Conservation (phyloP, 1,284 basidiomycete species). For the Hymenochaete sp. region DNA sequence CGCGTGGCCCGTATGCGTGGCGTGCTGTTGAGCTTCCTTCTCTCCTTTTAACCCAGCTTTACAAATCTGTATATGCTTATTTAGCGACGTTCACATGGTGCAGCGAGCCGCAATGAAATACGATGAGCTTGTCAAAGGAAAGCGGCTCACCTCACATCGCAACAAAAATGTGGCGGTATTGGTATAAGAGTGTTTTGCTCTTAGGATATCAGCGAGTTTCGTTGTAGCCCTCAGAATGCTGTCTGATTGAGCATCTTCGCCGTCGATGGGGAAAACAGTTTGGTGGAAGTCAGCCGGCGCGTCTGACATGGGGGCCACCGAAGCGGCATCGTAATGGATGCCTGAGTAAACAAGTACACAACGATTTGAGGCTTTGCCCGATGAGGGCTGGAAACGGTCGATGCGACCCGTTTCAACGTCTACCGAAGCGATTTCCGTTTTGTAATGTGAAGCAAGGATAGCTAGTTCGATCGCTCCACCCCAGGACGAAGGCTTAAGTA, state of each 20-base stretch:
- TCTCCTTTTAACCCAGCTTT: constrained; percentile 81
- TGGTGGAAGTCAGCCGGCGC: constrained; percentile 83
- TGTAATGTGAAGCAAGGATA: constrained; percentile 73
- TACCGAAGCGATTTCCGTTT: constrained; percentile 80
- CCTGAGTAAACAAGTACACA: constrained; percentile 83
- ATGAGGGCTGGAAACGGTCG: constrained; percentile 65
- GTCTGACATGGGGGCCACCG: constrained; percentile 66
- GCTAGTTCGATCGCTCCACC: constrained; percentile 89
- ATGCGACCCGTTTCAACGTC: constrained; percentile 90
- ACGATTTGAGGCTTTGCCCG: constrained; percentile 29
- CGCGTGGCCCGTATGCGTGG: constrained; percentile 77
- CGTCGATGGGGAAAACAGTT: constrained; percentile 65
- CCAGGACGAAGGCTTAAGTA: constrained; percentile 75
- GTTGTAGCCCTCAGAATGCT: constrained; percentile 57
- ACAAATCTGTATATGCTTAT: constrained; percentile 41
- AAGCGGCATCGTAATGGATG: constrained; percentile 89
- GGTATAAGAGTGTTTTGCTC: constrained; percentile 74
- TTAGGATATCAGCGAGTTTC: constrained; percentile 63
- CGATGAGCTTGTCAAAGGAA: too few species aligned
- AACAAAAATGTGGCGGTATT: constrained; percentile 88
- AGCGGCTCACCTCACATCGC: constrained; percentile 58
- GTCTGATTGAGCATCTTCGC: constrained; percentile 35
- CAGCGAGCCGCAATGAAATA: too few species aligned
- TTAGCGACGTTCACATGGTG: too few species aligned
- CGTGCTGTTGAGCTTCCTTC: constrained; percentile 84